These are phyloP conservation scores for Arthroderma sp. DNA, from an alignment of 2,329 filamentous ascomycete genomes.

Conservation along the genomic window DNA sequence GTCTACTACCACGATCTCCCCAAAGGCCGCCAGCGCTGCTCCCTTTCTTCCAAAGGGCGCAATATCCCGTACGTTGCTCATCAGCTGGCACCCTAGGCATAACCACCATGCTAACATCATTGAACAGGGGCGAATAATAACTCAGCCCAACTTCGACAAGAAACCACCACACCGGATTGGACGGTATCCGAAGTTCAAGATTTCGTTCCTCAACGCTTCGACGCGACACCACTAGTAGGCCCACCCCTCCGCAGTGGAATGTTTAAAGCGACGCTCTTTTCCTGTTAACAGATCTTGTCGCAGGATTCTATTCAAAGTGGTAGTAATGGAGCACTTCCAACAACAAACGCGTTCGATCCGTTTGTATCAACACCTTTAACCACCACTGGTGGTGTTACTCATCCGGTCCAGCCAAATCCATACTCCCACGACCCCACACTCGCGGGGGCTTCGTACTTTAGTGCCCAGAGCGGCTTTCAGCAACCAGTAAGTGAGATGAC, in stretches of 20 bases:
- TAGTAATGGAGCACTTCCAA: slow-evolving; percentile 40
- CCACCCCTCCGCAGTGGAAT: slow-evolving; percentile 1
- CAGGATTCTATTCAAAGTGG: slow-evolving; percentile 28
- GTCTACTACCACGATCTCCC: slow-evolving; percentile 58
- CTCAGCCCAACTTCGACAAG: slow-evolving; percentile 20
- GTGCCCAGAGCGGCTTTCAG: slow-evolving; percentile 43
- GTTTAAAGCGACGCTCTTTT: slow-evolving; percentile 10
- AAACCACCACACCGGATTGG: slow-evolving; percentile 31
- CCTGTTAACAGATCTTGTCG: background rate
- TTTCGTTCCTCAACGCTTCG: slow-evolving; percentile 42
- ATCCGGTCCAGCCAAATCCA: slow-evolving; percentile 50
- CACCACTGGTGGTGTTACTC: slow-evolving; percentile 30
- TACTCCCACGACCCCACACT: slow-evolving; percentile 62
- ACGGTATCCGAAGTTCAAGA: slow-evolving; percentile 33
- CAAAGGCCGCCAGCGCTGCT: slow-evolving; percentile 78
- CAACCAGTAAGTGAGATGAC: slow-evolving; percentile 43
- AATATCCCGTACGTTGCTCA: slow-evolving; percentile 21
- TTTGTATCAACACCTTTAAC: slow-evolving; percentile 50
- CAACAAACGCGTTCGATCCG: slow-evolving; percentile 46
- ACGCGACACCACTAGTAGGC: slow-evolving; percentile 28
- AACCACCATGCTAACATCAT: background rate
- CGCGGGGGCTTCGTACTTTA: slow-evolving; percentile 53
- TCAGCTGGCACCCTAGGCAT: background rate
- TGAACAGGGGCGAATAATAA: slow-evolving; percentile 3
- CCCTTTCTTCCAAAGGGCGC: slow-evolving; percentile 34